Conservation (phyloP, 2,329 filamentous ascomycete species). For the Cladosporium sp. region DNA sequence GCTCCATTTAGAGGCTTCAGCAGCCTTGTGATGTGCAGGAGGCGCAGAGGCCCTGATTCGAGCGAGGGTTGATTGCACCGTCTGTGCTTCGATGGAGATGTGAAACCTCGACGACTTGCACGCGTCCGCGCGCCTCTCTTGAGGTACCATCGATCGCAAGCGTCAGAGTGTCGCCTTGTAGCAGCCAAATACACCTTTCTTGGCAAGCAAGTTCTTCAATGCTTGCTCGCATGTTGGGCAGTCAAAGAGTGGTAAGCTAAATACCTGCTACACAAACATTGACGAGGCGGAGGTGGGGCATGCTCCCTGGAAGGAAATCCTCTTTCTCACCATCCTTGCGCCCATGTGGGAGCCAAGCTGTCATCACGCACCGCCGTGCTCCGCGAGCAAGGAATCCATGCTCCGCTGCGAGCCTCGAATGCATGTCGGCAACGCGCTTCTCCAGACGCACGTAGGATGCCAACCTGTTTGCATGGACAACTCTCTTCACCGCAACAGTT, state of each 20-base stretch:
- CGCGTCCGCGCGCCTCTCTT: neutral
- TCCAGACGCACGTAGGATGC: neutral
- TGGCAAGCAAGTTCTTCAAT: neutral
- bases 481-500: conserved; percentile 2
- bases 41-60: conserved; percentile 5
- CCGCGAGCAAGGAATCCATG: conserved; percentile 13
- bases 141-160: neutral
- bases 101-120: conserved; percentile 11
- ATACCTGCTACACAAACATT: conserved; percentile 4
- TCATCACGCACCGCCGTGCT: conserved; percentile 7
- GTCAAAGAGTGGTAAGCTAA: neutral
- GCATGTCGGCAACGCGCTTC: neutral
- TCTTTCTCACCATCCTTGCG: neutral
- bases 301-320: conserved; percentile 8
- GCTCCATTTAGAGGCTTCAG: neutral
- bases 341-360: conserved; percentile 11
- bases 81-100: conserved; percentile 13
- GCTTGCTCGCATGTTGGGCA: neutral
- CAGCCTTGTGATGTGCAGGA: conserved; percentile 12
- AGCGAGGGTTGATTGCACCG: conserved; percentile 12
- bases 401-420: conserved; percentile 1
- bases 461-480: neutral
- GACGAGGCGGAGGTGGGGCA: conserved; percentile 3
- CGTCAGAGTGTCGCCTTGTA: neutral
- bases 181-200: neutral